Percentiles rank a stretch among this genome's conserved stretches.
These are phyloP conservation scores for Aphanoascus verrucosus DNA, from an alignment of 2,329 filamentous ascomycete species.

Conservation along the genomic window DNA sequence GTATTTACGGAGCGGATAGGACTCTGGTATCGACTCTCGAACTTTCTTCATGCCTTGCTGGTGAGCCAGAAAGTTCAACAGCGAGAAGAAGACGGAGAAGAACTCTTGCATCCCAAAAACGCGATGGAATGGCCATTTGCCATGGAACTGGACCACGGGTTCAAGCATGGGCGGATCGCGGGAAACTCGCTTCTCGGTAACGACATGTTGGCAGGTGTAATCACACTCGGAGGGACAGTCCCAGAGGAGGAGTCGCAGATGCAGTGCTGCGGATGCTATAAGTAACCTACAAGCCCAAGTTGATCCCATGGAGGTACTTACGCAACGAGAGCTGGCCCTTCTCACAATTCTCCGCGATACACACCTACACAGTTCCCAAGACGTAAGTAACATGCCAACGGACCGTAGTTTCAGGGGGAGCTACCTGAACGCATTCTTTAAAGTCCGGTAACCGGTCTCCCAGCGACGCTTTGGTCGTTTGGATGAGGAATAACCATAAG, in stretches of 20 bases:
- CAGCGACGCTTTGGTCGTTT: slow-evolving; percentile 52
- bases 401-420: slow-evolving; percentile 18
- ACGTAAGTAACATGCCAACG: neutral
- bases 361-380: slow-evolving; percentile 49
- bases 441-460: slow-evolving; percentile 86
- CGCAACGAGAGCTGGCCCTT: slow-evolving; percentile 57
- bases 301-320: slow-evolving; percentile 39
- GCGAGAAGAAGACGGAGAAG: slow-evolving; percentile 82
- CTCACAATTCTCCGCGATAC: slow-evolving; percentile 68
- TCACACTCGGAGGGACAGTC: slow-evolving; percentile 89
- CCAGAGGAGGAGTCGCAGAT: slow-evolving; percentile 83
- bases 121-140: slow-evolving; percentile 95
- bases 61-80: slow-evolving; percentile 85
- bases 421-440: slow-evolving; percentile 70
- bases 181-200: slow-evolving; percentile 61
- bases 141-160: slow-evolving; percentile 82
- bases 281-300: neutral
- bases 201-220: slow-evolving; percentile 91
- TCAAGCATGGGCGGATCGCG: slow-evolving; percentile 53
- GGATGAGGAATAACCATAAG: slow-evolving; percentile 26
- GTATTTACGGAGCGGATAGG: slow-evolving; percentile 67
- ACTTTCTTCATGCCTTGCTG: slow-evolving; percentile 62
- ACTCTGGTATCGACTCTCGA: slow-evolving; percentile 55
- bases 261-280: slow-evolving; percentile 50
- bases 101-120: slow-evolving; percentile 91